Evolutionary conservation across 768 basidiomycete species (phyloP), one percentile per base, ranked within the genome.

Genomic region (Lactarius quietus): DNA sequence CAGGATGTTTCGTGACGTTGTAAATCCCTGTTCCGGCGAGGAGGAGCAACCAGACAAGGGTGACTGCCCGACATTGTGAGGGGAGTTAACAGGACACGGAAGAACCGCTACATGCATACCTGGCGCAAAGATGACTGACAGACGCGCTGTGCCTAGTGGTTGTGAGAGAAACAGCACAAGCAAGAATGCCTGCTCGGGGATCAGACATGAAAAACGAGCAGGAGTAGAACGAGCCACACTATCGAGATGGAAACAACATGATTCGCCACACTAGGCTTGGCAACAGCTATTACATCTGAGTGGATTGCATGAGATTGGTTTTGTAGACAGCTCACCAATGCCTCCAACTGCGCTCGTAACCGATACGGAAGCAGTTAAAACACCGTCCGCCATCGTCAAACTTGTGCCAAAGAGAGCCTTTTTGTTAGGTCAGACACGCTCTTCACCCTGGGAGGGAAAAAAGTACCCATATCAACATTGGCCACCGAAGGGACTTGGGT

Each of bases 351-450:
- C 87, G 43, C 84, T 85, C 0, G 85, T 86, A 10, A 89, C 84
- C 0, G 86, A 86, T 6, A 89, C 87, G 8, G 88, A 86, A 6
- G 87, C 86, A 1, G 87, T 88, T 41, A 89, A 80, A 28, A 87
- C 76, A 41, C 88, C 88, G 66, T 90, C 88, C 0, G 86, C 83
- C 76, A 89, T 81, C 0, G 87, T 87, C 51, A 89, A 75, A 18
- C 83, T 81, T 51, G 87, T 88, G 36, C 85, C 88, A 63, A 90
- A 83, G 14, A 89, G 75, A 54, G 82, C 80, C 86, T 86, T 64
- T 9, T 36, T 36, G 55, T 18, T 23, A 20, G 7, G 9, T 41
- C 8, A 39, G 26, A n/a, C 6, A 7, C 36, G 2, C 51, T 39
- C 33, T 6, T 12, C 26, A 26, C 23, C 6, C 4, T 17, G 18